Evolutionary conservation across 768 basidiomycete species (phyloP).

Genomic region (Mycena kentingensis): DNA sequence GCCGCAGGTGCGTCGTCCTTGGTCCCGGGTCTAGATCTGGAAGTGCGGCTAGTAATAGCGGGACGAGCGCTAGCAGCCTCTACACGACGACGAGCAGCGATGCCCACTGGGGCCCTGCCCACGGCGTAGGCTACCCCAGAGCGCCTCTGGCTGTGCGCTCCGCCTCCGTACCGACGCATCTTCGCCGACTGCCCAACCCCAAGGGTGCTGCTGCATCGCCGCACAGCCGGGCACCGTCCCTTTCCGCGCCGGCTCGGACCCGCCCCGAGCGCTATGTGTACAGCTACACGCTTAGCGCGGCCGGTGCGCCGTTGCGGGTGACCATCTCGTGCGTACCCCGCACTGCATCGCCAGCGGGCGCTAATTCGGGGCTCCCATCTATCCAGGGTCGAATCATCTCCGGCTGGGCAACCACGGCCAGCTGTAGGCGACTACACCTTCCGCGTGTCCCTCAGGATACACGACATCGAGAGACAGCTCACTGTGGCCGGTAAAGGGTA

Average conservation of each 20-base stretch:
- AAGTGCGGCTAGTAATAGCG: too few relatives aligned
- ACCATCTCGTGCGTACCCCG: slow-evolving; percentile 49
- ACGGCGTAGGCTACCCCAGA: too few relatives aligned
- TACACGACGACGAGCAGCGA: too few relatives aligned
- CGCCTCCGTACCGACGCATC: too few relatives aligned
- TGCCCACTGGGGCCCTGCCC: too few relatives aligned
- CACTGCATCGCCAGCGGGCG: background rate
- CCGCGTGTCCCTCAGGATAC: slow-evolving; percentile 53
- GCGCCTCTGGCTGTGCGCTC: too few relatives aligned
- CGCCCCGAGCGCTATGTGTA: slow-evolving; percentile 51
- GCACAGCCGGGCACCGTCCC: slow-evolving; percentile 2
- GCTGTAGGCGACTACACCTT: slow-evolving; percentile 59
- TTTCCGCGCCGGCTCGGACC: slow-evolving; percentile 26
- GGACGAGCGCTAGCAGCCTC: too few relatives aligned
- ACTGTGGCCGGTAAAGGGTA: too few relatives aligned
- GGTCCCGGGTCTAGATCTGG: too few relatives aligned
- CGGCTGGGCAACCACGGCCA: slow-evolving; percentile 38
- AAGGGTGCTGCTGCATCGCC: too few relatives aligned
- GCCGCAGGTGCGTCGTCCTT: too few relatives aligned
- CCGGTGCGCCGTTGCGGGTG: slow-evolving; percentile 48
- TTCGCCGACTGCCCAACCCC: too few relatives aligned
- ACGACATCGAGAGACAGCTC: slow-evolving; percentile 56
- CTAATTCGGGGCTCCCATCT: slow-evolving; percentile 6
- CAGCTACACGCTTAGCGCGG: slow-evolving; percentile 50
- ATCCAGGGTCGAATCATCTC: slow-evolving; percentile 49